Evolutionary conservation across 148 eudicot genomes (phyloP).

Genomic region (Cornus suecica): DNA sequence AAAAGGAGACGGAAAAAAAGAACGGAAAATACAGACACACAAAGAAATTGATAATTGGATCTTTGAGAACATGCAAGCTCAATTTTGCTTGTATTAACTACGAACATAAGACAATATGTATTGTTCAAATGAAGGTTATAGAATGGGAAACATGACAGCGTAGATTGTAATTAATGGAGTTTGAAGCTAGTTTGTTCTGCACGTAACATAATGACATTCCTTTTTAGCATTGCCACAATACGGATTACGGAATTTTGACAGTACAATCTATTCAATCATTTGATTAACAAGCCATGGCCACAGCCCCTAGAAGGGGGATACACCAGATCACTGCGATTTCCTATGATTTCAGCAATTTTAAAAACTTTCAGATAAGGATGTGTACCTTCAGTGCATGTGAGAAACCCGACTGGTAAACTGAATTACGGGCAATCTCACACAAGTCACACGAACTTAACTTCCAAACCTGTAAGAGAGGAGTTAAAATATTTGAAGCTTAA

Average conservation of each 20-base stretch:
- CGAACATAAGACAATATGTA: not conserved
- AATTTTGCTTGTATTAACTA: not conserved
- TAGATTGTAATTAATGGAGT: not conserved
- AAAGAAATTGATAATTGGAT: not conserved
- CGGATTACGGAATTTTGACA: not conserved
- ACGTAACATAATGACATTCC: conserved; percentile 1
- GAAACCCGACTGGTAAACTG: conserved; percentile 96
- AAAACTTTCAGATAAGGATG: not conserved
- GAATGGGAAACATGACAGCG: not conserved
- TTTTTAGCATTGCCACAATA: not conserved
- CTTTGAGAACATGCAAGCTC: not conserved
- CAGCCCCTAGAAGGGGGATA: not conserved
- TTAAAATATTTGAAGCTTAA: conserved; percentile 1
- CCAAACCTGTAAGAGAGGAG: conserved; percentile 63
- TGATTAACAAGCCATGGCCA: not conserved
- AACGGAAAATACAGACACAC: too few species aligned
- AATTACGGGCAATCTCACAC: conserved; percentile 98
- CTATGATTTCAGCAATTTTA: not conserved
- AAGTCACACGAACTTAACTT: conserved; percentile 90
- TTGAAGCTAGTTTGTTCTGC: not conserved
- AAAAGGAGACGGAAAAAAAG: not conserved
- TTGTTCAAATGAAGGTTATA: not conserved
- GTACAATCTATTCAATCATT: not conserved
- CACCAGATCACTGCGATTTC: not conserved
- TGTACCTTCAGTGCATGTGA: conserved; percentile 93